Percentiles rank a stretch among this genome's conserved stretches.
These are phyloP conservation scores for Acacia confusa DNA, from an alignment of 306 rosid species.

Conservation along the genomic window DNA sequence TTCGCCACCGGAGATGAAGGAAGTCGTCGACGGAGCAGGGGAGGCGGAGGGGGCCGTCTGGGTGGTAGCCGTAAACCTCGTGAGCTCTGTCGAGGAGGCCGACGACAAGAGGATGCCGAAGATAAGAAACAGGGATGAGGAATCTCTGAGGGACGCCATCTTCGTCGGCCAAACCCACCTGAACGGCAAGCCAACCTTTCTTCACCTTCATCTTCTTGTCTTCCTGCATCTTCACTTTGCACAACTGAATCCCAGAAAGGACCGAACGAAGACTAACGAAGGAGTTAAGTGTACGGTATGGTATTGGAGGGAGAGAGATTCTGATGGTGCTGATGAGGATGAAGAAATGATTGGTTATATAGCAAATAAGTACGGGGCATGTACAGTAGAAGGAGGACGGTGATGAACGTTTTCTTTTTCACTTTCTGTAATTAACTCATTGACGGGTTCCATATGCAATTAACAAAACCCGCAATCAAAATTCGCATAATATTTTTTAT, in stretches of 20 bases:
- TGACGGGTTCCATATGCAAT: background rate
- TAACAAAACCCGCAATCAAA: background rate
- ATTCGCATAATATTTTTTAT: background rate
- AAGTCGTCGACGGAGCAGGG: conserved; percentile 73
- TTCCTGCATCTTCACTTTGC: conserved; percentile 25
- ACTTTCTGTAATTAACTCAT: background rate
- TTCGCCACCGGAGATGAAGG: conserved; percentile 63
- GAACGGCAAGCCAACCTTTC: conserved; percentile 68
- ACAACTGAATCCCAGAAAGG: background rate
- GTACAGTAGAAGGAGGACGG: background rate
- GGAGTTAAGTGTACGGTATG: no score
- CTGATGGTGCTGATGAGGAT: background rate
- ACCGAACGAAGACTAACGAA: background rate
- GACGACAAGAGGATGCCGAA: conserved; percentile 67
- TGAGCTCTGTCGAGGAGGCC: conserved; percentile 58
- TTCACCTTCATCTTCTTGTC: conserved; percentile 72
- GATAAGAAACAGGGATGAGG: conserved; percentile 57
- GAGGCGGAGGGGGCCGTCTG: conserved; percentile 68
- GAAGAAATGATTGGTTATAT: background rate
- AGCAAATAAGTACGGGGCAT: background rate
- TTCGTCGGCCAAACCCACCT: conserved; percentile 63
- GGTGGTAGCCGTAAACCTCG: conserved; percentile 72
- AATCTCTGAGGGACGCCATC: conserved; percentile 52
- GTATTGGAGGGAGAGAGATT: background rate
- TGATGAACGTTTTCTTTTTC: background rate